Base-by-base conservation (phyloP, 2,329 filamentous ascomycete genomes). In the Dothiorella sarmentorum region DNA sequence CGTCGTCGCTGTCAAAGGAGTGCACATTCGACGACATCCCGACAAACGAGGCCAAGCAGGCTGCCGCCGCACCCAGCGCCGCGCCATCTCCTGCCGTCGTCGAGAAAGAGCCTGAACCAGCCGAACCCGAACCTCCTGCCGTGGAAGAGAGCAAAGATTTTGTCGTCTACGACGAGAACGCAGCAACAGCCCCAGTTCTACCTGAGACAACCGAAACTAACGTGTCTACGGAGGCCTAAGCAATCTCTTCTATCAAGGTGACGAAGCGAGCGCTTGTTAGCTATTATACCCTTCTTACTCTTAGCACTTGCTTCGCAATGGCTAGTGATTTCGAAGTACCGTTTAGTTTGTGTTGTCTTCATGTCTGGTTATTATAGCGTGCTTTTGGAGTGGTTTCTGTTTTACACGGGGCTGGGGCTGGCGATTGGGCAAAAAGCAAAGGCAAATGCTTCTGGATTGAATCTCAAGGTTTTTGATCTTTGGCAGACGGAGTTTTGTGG, bases 1-100 rank as follows among this genome's bases (percentile, higher is more conserved):
- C 70, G 2, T 72, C 69, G 24, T 56, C 67, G 7, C 55, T 74
- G 62, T 71, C 69, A 1, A 72, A 67, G 63, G 72, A 73, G 58
- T 68, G 67, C 49, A 65, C 66, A 22, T 68, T 70, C 17, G 38
- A 59, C 18, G 45, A 52, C n/a, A 11, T 35, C 57, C 35, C 33
- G 7, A 11, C 35, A 17, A 10, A 20, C n/a, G 49, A 53, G 33
- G 29, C 15, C 24, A 53, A 53, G 24, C 22, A 27, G 7, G 26
- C 33, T 17, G 33, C 33, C 33, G 9, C 35, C 9, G 29, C 17
- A 4, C n/a, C 29, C 6, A 24, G 17, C 15, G 4, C 22, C 18
- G n/a, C 20, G 20, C 22, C 15, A 9, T 31, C 10, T 5, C 3
- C 55, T 18, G 42, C 26, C 7, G 31, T 4, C 11, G 15, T 27